A percentile compares a stretch with the other conserved stretches of the same genome.
phyloP scores from a whole-genome alignment of 2,329 filamentous ascomycete species.

The Penicillium sp. region DNA sequence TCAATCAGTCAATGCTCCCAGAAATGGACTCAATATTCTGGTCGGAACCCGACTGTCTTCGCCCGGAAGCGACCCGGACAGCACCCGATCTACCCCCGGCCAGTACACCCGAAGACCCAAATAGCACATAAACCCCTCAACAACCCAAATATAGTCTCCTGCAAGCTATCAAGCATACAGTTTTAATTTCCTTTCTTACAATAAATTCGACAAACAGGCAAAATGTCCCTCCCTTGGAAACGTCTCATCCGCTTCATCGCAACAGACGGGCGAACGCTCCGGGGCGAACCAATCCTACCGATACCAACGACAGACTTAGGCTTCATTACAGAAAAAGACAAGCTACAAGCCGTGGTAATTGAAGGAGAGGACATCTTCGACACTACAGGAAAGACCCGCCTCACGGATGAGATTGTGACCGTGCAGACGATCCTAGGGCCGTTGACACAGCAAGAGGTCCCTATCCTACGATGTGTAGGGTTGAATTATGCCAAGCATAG shows the following conservation, averaged over 20 bases:
- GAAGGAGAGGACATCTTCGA: slow-evolving; percentile 52
- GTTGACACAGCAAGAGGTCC: slow-evolving; percentile 51
- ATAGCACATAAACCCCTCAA: neutral
- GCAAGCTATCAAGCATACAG: neutral
- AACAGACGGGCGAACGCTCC: slow-evolving; percentile 50
- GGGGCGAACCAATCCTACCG: slow-evolving; percentile 51
- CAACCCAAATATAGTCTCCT: neutral
- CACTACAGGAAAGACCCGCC: slow-evolving; percentile 44
- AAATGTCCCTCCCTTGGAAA: slow-evolving; percentile 45
- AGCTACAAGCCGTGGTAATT: slow-evolving; percentile 54
- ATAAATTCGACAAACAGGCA: neutral
- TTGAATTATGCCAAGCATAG: slow-evolving; percentile 61
- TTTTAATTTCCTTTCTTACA: neutral
- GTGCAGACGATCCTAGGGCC: slow-evolving; percentile 57
- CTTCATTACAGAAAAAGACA: slow-evolving; percentile 46
- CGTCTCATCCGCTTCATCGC: slow-evolving; percentile 56
- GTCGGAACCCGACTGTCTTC: neutral
- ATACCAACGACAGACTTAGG: slow-evolving; percentile 48
- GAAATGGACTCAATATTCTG: too few species aligned
- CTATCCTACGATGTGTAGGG: slow-evolving; percentile 58
- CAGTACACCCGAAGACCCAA: neutral
- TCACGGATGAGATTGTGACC: slow-evolving; percentile 54
- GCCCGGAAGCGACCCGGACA: neutral
- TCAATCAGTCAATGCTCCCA: too few species aligned
- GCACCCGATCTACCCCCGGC: slow-evolving; percentile 4